phyloP scores from a whole-genome alignment of 106 monocot genomes.

The Narthecium ossifragum region DNA sequence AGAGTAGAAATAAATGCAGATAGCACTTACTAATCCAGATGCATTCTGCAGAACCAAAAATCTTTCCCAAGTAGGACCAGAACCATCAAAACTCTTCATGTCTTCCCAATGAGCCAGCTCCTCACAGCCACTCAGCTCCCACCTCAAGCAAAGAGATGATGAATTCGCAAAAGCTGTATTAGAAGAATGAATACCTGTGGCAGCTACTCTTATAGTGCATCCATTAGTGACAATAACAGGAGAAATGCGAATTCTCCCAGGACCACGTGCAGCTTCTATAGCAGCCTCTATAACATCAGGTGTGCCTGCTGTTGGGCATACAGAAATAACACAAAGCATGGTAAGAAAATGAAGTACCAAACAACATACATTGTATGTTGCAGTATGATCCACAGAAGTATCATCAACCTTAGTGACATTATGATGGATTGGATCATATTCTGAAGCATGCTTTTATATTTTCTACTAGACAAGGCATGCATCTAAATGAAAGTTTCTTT shows the following conservation, averaged over 20 bases:
- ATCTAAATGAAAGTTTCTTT: background rate
- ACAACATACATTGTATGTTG: no score
- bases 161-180: conserved; percentile 84
- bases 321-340: conserved; percentile 16
- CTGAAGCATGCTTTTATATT: no score
- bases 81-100: conserved; percentile 16
- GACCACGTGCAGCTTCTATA: conserved; percentile 41
- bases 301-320: conserved; percentile 47
- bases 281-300: conserved; percentile 55
- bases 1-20: no score
- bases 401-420: no score
- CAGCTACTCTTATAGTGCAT: conserved; percentile 62
- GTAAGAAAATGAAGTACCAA: no score
- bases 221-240: conserved; percentile 68
- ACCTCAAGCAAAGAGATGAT: conserved; percentile 82
- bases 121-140: conserved; percentile 81
- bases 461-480: background rate
- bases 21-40: conserved; percentile 64
- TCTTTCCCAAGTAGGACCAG: conserved; percentile 60
- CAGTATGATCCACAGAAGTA: no score
- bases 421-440: no score
- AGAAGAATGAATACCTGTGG: conserved; percentile 61
- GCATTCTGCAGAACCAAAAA: conserved; percentile 69
- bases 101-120: conserved; percentile 63
- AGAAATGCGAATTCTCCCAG: conserved; percentile 39